Evolutionary conservation across 2,329 filamentous ascomycete genomes (phyloP).

Genomic region (Arachnomyces sp.): DNA sequence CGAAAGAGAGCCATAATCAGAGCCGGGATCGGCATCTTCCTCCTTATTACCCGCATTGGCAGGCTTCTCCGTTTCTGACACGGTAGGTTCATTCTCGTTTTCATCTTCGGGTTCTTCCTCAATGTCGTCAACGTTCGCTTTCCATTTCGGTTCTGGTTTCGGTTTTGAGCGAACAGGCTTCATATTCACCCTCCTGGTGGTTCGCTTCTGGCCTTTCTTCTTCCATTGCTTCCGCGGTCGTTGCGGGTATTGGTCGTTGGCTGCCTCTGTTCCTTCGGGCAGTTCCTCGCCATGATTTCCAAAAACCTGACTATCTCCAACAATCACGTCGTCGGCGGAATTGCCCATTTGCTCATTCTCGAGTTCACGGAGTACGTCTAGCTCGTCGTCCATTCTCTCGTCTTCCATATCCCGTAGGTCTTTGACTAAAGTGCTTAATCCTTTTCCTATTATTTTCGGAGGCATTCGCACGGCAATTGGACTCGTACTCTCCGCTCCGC

Average conservation of each 20-base stretch:
- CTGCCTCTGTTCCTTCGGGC: constrained; percentile 4
- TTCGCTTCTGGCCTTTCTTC: constrained; percentile 45
- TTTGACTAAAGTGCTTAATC: constrained; percentile 32
- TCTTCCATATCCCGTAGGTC: constrained; percentile 35
- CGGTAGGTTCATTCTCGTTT: constrained; percentile 22
- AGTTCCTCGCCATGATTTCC: constrained; percentile 4
- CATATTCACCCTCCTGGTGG: constrained; percentile 38
- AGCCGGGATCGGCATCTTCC: constrained; percentile 13
- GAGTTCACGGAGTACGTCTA: constrained; percentile 38
- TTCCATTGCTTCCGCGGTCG: constrained; percentile 26
- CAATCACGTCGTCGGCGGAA: constrained; percentile 14
- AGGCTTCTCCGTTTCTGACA: constrained; percentile 22
- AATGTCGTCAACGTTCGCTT: constrained; percentile 11
- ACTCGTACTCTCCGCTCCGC: constrained; percentile 19
- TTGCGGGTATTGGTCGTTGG: constrained; percentile 8
- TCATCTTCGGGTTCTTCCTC: constrained; percentile 13
- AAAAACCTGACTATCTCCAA: constrained; percentile 30
- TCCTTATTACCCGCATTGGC: constrained; percentile 9
- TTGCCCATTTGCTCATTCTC: constrained; percentile 26
- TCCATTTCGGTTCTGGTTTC: constrained; percentile 19
- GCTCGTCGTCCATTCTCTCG: constrained; percentile 35
- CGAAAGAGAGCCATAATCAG: constrained; percentile 4
- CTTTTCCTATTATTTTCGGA: constrained; percentile 30
- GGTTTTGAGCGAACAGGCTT: constrained; percentile 31
- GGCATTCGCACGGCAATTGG: constrained; percentile 32